Evolutionary conservation across 1,139 yeast genomes (phyloP).

Genomic region (Oligophagozyma castellii): DNA sequence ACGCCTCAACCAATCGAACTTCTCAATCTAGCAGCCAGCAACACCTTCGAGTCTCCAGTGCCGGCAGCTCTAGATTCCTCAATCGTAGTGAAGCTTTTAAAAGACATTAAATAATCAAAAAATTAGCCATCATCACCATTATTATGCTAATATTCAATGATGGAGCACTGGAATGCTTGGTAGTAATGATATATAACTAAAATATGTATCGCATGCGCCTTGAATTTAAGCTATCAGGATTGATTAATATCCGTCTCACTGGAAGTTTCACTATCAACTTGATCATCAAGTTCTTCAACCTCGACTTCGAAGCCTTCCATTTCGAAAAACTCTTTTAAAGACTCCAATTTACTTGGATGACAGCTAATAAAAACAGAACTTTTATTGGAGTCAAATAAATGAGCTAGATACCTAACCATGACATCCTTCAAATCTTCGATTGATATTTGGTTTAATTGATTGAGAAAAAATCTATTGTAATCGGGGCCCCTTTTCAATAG

Average conservation of each 20-base stretch:
- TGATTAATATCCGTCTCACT: constrained; percentile 11
- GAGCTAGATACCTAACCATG: constrained; percentile 45
- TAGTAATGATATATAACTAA: too few relatives aligned
- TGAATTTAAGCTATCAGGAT: too few relatives aligned
- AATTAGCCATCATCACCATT: too few relatives aligned
- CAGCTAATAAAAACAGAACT: constrained; percentile 61
- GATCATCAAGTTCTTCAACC: constrained; percentile 37
- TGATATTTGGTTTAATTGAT: constrained; percentile 37
- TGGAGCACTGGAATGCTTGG: too few relatives aligned
- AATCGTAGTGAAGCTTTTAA: constrained; percentile 28
- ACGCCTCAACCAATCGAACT: constrained; percentile 14
- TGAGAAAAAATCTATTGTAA: constrained; percentile 37
- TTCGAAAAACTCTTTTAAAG: constrained; percentile 35
- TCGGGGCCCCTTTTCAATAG: constrained; percentile 60
- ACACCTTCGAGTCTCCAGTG: too few relatives aligned
- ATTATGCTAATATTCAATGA: too few relatives aligned
- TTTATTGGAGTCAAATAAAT: constrained; percentile 41
- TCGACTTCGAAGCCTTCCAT: constrained; percentile 46
- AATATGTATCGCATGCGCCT: too few relatives aligned
- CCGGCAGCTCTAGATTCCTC: constrained; percentile 44
- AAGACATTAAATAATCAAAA: not conserved
- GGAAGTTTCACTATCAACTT: constrained; percentile 20
- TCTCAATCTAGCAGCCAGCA: constrained; percentile 6
- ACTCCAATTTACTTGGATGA: constrained; percentile 49
- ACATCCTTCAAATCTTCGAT: constrained; percentile 42